Evolutionary conservation across 2,329 filamentous ascomycete genomes (phyloP), one percentile per base, ranked within the genome.

Genomic region (Arthrinium phaeospermum): DNA sequence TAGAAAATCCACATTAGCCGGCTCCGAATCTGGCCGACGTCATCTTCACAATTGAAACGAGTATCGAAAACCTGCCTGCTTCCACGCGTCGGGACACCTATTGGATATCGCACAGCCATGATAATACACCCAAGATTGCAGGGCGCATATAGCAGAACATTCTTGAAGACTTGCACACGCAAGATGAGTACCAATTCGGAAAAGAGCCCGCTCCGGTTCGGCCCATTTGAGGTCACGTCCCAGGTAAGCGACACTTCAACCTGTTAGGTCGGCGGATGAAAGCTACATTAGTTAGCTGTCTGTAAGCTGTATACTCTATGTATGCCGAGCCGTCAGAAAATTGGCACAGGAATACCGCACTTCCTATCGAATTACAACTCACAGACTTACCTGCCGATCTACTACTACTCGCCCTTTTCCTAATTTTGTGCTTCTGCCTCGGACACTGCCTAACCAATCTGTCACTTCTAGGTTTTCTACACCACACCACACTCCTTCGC

Each of bases 401-500:
- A 49, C 16, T 24, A 49, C 16, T 19, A 22, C 16, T 47, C 7
- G 22, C 22, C 22, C 8, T 8, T 22, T 22, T 49, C 19, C 10
- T n/a, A n/a, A 7, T 16, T n/a, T 61, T 8, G 19, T 61, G 16
- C 16, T 16, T 30, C 53, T 34, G 10, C 30, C 8, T 37, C 5
- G 53, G 53, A 22, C 12, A n/a, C 16, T 45, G 37, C 45, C 14
- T 22, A 72, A 61, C 72, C 71, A 68, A 71, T 61, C 16, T 7
- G 7, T 7, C n/a, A 37, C 44, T 2, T 57, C 44, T 76, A 98
- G 93, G 94, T 98, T 85, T 98, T 98, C 86, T 90, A 97, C 82
- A 87, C 87, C 75, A 97, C 95, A 1, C 87, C 89, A 0, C 88
- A 93, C 78, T 94, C 92, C 77, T 98, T 95, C 85, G 95, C 94